These are phyloP conservation scores for Amaranthus cruentus DNA, from an alignment of 148 eudicot species.

Conservation along the genomic window DNA sequence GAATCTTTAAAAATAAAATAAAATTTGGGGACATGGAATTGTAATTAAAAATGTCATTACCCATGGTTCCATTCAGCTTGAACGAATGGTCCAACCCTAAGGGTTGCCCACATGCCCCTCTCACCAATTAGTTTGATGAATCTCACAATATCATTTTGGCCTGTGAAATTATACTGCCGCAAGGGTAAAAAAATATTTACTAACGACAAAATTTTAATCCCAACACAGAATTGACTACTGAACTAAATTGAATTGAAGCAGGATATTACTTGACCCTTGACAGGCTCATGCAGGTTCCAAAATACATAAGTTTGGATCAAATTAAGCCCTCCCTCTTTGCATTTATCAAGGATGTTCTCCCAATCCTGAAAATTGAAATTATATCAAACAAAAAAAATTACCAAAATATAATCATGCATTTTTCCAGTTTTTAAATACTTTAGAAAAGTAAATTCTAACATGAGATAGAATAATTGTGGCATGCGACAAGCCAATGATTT, in stretches of 20 bases:
- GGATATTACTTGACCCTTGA: slow-evolving; percentile 34
- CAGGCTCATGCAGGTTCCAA: slow-evolving; percentile 42
- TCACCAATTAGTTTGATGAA: slow-evolving; percentile 58
- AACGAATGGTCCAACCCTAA: slow-evolving; percentile 74
- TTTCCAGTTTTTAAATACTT: not conserved
- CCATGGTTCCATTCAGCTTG: slow-evolving; percentile 90
- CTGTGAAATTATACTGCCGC: slow-evolving; percentile 60
- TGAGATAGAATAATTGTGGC: no score
- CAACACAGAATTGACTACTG: not conserved
- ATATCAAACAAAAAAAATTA: not conserved
- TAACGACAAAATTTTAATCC: not conserved
- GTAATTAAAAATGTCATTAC: slow-evolving; percentile 25
- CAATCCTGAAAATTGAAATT: slow-evolving; percentile 22
- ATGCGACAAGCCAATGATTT: no score
- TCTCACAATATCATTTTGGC: slow-evolving; percentile 54
- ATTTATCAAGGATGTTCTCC: slow-evolving; percentile 33
- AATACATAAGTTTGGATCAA: slow-evolving; percentile 42
- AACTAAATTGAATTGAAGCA: not conserved
- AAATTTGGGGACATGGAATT: not conserved
- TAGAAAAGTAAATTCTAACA: no score
- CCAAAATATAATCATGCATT: not conserved
- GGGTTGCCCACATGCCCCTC: slow-evolving; percentile 53
- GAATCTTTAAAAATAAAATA: not conserved
- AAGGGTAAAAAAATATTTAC: not conserved
- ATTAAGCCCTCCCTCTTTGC: slow-evolving; percentile 40